Evolutionary conservation across 306 rosid species (phyloP).

Genomic region (Vigna trinervia): DNA sequence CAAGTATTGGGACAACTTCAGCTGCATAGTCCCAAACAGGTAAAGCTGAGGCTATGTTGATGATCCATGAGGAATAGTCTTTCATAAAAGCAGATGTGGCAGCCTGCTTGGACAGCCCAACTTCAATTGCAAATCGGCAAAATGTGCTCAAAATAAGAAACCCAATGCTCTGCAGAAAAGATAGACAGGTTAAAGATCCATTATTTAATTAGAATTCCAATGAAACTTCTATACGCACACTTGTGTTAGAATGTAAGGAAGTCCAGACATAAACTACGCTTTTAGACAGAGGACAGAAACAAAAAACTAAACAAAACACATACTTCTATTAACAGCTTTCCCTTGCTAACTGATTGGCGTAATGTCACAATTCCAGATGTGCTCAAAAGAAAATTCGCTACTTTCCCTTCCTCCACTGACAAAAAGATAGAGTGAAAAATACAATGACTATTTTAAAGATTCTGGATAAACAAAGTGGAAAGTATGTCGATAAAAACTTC

Average conservation of each 20-base stretch:
- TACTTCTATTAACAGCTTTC: conserved; percentile 68
- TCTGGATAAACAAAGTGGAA: conserved; percentile 24
- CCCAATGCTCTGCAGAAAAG: conserved; percentile 70
- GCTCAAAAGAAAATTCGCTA: conserved; percentile 91
- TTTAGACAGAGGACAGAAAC: conserved; percentile 41
- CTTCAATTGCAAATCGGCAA: conserved; percentile 82
- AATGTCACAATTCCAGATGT: conserved; percentile 77
- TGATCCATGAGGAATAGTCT: conserved; percentile 71
- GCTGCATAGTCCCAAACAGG: conserved; percentile 65
- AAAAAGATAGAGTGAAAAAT: conserved; percentile 41
- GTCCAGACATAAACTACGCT: conserved; percentile 18
- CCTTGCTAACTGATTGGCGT: conserved; percentile 64
- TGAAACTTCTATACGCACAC: conserved; percentile 21
- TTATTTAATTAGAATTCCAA: conserved; percentile 35
- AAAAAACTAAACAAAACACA: conserved; percentile 47
- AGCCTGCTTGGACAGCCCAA: conserved; percentile 90
- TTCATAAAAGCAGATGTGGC: conserved; percentile 76
- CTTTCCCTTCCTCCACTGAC: conserved; percentile 99
- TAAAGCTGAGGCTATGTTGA: conserved; percentile 55
- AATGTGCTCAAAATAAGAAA: conserved; percentile 82
- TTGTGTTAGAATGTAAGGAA: conserved; percentile 30
- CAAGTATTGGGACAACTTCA: conserved; percentile 67
- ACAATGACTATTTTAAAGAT: conserved; percentile 38
- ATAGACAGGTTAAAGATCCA: conserved; percentile 38
- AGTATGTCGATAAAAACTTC: background rate